A percentile compares a stretch with the other conserved stretches of the same genome.
phyloP scores from a whole-genome alignment of 495 filamentous ascomycete genomes.

The Penicillium malachiteum region DNA sequence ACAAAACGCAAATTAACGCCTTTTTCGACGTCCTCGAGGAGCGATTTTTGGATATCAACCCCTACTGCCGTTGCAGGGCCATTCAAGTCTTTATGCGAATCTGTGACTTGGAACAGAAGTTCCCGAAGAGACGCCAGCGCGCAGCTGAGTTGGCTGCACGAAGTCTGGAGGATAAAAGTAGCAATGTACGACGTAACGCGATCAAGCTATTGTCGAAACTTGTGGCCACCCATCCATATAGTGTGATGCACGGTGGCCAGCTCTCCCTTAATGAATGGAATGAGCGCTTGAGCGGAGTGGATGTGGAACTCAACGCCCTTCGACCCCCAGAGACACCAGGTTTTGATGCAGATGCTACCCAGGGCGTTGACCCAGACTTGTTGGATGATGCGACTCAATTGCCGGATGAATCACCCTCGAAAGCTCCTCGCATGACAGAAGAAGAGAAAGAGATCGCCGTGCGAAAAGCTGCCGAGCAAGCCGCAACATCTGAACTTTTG shows the following conservation, averaged over 20 bases:
- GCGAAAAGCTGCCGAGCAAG: slow-evolving; percentile 70
- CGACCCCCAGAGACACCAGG: slow-evolving; percentile 78
- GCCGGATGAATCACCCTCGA: slow-evolving; percentile 61
- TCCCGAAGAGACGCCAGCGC: slow-evolving; percentile 83
- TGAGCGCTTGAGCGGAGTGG: slow-evolving; percentile 71
- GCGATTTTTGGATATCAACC: slow-evolving; percentile 93
- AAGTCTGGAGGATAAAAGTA: slow-evolving; percentile 96
- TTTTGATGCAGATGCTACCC: slow-evolving; percentile 57
- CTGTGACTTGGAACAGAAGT: slow-evolving; percentile 91
- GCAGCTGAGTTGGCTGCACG: slow-evolving; percentile 81
- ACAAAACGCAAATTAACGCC: slow-evolving; percentile 89
- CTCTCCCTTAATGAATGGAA: slow-evolving; percentile 83
- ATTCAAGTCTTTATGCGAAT: slow-evolving; percentile 93
- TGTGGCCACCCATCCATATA: slow-evolving; percentile 91
- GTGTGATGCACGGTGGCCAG: slow-evolving; percentile 84
- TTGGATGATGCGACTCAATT: slow-evolving; percentile 87
- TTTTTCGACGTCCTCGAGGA: slow-evolving; percentile 98
- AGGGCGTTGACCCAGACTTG: slow-evolving; percentile 75
- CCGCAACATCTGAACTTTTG: slow-evolving; percentile 74
- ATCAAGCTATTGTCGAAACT: slow-evolving; percentile 88
- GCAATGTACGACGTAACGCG: slow-evolving; percentile 91
- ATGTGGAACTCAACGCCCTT: slow-evolving; percentile 75
- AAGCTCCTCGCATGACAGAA: slow-evolving; percentile 60
- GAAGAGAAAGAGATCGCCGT: slow-evolving; percentile 52
- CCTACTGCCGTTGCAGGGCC: slow-evolving; percentile 87